Conservation (phyloP, 2,329 filamentous ascomycete genomes). For the Penicillium sp. region DNA sequence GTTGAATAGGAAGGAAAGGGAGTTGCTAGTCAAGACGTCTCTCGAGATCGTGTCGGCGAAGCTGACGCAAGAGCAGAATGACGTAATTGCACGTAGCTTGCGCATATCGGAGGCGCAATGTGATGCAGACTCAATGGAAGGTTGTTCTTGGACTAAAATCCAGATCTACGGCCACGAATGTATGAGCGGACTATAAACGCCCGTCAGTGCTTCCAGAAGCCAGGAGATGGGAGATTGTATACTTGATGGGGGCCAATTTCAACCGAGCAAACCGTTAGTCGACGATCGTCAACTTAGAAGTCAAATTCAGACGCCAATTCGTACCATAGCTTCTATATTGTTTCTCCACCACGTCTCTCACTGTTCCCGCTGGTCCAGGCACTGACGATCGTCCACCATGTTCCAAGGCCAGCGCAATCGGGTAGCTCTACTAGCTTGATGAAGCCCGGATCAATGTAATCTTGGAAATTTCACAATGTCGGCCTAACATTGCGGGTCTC, state of each 20-base stretch:
- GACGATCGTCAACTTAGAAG: neutral
- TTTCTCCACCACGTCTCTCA: neutral
- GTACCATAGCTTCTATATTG: neutral
- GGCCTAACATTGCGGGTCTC: neutral
- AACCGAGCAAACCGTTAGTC: neutral
- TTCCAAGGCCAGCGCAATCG: neutral
- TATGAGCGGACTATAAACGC: neutral
- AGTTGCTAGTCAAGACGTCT: too few relatives aligned
- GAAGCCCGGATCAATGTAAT: neutral
- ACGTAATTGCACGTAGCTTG: conserved; percentile 12
- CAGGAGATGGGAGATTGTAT: neutral
- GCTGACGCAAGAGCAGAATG: conserved; percentile 19
- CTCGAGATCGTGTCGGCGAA: neutral
- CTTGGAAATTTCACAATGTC: neutral
- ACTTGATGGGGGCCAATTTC: neutral
- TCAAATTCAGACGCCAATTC: neutral
- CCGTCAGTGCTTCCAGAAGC: neutral
- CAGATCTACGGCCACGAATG: neutral
- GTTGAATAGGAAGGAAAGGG: neutral
- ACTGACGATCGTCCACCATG: neutral
- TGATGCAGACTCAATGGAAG: neutral
- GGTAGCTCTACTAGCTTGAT: neutral
- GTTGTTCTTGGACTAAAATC: neutral
- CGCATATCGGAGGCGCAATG: neutral
- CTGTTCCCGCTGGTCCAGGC: neutral